Percentiles rank a stretch among this genome's conserved stretches.
These are phyloP conservation scores for Cystobasidium ongulense DNA, from an alignment of 768 basidiomycete species.

Conservation along the genomic window DNA sequence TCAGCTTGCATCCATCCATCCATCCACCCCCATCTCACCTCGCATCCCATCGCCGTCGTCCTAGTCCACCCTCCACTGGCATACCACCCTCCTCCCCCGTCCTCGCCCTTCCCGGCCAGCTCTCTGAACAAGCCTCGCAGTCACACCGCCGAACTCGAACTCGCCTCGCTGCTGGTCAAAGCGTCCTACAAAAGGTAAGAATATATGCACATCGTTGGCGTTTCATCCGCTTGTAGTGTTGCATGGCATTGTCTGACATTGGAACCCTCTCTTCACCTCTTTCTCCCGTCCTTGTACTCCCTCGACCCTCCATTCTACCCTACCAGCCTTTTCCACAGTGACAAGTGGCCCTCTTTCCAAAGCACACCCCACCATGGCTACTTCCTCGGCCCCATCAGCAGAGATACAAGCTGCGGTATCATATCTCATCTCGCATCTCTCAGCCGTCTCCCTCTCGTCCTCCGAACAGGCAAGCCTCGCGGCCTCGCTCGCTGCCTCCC, in stretches of 20 bases:
- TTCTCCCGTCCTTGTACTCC: no score
- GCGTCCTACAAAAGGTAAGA: neutral
- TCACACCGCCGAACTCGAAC: neutral
- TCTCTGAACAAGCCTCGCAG: neutral
- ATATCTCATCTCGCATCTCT: conserved; percentile 35
- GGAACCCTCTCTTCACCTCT: neutral
- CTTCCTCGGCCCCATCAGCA: neutral
- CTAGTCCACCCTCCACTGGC: no score
- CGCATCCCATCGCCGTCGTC: no score
- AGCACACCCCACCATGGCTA: neutral
- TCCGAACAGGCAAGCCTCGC: conserved; percentile 19
- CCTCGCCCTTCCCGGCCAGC: neutral
- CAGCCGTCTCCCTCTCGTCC: neutral
- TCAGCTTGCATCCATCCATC: no score
- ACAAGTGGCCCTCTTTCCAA: no score
- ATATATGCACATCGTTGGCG: neutral
- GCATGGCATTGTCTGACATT: neutral
- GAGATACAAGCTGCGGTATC: conserved; percentile 34
- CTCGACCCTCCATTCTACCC: neutral
- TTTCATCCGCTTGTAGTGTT: neutral
- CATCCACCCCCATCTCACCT: neutral
- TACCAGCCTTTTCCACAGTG: neutral
- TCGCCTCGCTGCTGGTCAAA: neutral
- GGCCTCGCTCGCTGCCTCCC: neutral
- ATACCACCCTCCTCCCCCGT: no score